Base-by-base conservation (phyloP, 768 basidiomycete genomes). In the Dacryopinax primogenitus region DNA sequence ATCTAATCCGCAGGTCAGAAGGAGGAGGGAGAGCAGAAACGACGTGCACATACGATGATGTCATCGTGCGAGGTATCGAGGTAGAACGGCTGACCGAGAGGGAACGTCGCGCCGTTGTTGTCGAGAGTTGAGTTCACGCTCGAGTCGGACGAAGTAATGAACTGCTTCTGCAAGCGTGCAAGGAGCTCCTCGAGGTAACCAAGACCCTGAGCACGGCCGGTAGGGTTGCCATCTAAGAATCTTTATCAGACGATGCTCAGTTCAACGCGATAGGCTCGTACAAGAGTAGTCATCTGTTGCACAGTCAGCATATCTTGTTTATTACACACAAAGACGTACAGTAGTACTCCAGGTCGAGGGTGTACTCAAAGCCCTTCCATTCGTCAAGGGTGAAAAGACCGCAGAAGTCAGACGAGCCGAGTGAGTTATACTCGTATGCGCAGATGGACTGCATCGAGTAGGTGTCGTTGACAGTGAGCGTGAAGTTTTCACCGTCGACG, bases 361-460 rank as follows among this genome's bases (percentile, higher is more conserved):
- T 28, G 61, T 62, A 66, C 65, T 62, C 65, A 34, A 62, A 66
- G 16, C 61, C 47, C 41, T 66, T 21, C 62, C 33, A 67, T 47
- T 34, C 63, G 16, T 21, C 63, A 16, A 21, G 44, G 37, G 36
- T 64, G 44, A 45, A 64, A 36, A 32, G 34, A 9, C 36, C 28
- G 36, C 34, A 37, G 37, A 32, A 45, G 16, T 33, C 36, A 4
- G 44, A 64, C 21, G 15, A 41, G 33, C 63, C 63, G 44, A 64
- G 63, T 6, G 45, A 9, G 44, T 7, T 45, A 36, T 64, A 41
- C 23, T 44, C 66, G 63, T 67, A 67, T 18, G 66, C 63, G 66
- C 66, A 67, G 36, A 67, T 65, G 30, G 33, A 33, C 66, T 64
- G 63, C 66, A 67, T 67, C 4, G 66, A 64, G 44, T 67, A 67